phyloP scores from a whole-genome alignment of 2,329 filamentous ascomycete genomes.

The Neurospora crassa region DNA sequence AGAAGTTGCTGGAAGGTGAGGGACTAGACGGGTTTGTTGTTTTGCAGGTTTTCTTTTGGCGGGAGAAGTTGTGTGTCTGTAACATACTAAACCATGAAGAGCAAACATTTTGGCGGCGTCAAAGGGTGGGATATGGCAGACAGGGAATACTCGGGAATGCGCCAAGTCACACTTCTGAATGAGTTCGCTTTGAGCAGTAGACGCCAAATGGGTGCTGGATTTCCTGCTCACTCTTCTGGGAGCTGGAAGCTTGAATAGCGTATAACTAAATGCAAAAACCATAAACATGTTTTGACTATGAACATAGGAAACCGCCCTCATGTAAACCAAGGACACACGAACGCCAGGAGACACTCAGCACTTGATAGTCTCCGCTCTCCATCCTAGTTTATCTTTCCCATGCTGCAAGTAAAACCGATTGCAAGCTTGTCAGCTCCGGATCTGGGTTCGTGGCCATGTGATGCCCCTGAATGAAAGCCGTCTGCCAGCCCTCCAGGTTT shows the following conservation, averaged over 20 bases:
- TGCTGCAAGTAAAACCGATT: not conserved
- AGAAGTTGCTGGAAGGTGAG: not conserved
- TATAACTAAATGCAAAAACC: not conserved
- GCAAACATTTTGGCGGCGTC: not conserved
- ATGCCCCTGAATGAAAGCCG: not conserved
- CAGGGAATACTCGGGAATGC: not conserved
- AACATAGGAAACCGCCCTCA: constrained; percentile 12
- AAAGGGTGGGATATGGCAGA: not conserved
- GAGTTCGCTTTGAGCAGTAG: not conserved
- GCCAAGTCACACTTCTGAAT: not conserved
- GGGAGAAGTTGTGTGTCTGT: not conserved
- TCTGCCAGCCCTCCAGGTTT: not conserved
- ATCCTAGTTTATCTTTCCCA: not conserved
- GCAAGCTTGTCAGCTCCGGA: not conserved
- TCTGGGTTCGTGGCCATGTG: not conserved
- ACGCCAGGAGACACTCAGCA: constrained; percentile 43
- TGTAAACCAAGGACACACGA: constrained; percentile 16
- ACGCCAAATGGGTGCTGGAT: not conserved
- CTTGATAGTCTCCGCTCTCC: constrained; percentile 33
- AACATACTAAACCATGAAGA: not conserved
- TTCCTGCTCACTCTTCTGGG: not conserved
- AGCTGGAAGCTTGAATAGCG: not conserved
- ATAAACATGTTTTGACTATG: constrained; percentile 1
- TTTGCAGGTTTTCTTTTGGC: not conserved
- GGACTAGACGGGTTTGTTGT: not conserved